Evolutionary conservation across 805 yeast genomes (phyloP).

Genomic region (Kuraishia molischiana): DNA sequence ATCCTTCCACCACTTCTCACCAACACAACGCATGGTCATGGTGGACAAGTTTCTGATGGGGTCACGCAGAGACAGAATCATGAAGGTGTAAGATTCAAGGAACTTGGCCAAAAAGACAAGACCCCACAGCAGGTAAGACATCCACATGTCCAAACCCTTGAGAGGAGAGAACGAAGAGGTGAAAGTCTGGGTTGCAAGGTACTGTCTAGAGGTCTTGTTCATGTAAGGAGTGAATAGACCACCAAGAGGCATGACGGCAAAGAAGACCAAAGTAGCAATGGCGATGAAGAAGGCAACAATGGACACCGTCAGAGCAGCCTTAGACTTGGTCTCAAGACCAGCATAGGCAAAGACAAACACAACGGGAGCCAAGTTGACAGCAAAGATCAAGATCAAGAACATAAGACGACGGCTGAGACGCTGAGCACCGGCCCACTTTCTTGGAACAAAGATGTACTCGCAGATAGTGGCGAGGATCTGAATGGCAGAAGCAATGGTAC

Average conservation of each 20-base stretch:
- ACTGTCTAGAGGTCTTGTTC: slow-evolving; percentile 78
- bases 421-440: slow-evolving; percentile 99
- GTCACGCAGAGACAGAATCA: slow-evolving; percentile 84
- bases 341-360: slow-evolving; percentile 80
- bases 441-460: slow-evolving; percentile 95
- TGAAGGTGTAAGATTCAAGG: slow-evolving; percentile 84
- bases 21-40: slow-evolving; percentile 86
- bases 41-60: slow-evolving; percentile 86
- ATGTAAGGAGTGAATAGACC: slow-evolving; percentile 90
- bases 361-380: slow-evolving; percentile 74
- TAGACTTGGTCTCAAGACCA: slow-evolving; percentile 54
- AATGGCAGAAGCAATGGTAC: slow-evolving; percentile 72
- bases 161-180: slow-evolving; percentile 85
- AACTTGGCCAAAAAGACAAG: slow-evolving; percentile 84
- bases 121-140: slow-evolving; percentile 89
- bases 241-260: slow-evolving; percentile 93
- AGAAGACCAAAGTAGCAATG: slow-evolving; percentile 72
- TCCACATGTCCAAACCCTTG: slow-evolving; percentile 87
- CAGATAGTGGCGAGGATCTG: slow-evolving; percentile 82
- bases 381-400: slow-evolving; percentile 59
- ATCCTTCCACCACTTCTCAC: slow-evolving; percentile 85
- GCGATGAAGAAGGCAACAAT: slow-evolving; percentile 88
- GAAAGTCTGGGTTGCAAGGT: slow-evolving; percentile 89
- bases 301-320: slow-evolving; percentile 67
- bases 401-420: slow-evolving; percentile 82